Conservation (phyloP, 1,284 basidiomycete species). For the Hymenochaete sp. region DNA sequence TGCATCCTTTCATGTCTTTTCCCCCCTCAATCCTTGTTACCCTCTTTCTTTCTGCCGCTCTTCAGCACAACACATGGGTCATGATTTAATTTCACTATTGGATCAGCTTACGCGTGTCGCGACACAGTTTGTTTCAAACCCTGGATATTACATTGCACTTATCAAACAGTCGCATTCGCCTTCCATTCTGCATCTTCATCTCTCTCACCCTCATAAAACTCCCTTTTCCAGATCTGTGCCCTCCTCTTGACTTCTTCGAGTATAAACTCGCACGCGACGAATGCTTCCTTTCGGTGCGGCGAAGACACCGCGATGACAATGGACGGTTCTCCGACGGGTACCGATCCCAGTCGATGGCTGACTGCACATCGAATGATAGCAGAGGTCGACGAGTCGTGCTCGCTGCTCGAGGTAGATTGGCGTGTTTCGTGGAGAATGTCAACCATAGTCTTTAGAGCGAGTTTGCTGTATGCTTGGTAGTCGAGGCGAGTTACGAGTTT, state of each 20-base stretch:
- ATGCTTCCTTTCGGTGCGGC: conserved; percentile 79
- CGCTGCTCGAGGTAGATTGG: conserved; percentile 6
- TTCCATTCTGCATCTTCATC: conserved; percentile 68
- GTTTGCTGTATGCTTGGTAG: conserved; percentile 75
- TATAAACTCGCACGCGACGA: conserved; percentile 70
- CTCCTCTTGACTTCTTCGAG: conserved; percentile 77
- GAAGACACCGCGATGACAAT: conserved; percentile 81
- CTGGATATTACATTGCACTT: not conserved
- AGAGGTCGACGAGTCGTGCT: conserved; percentile 27
- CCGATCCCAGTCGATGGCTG: conserved; percentile 73
- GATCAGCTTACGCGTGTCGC: conserved; percentile 1
- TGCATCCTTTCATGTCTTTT: too few species aligned
- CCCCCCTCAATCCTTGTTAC: conserved; percentile 1
- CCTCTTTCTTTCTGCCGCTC: conserved; percentile 8
- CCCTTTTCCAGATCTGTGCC: conserved; percentile 85
- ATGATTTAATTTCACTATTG: not conserved
- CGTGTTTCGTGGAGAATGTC: conserved; percentile 48
- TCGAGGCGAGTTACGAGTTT: conserved; percentile 66
- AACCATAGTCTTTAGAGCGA: conserved; percentile 74
- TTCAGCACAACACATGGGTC: conserved; percentile 15
- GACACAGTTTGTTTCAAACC: not conserved
- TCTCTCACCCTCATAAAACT: conserved; percentile 65
- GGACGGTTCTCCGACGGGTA: conserved; percentile 71
- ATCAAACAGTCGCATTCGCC: conserved; percentile 36
- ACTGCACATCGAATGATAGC: conserved; percentile 49